These are phyloP conservation scores for Blastobotrys peoriensis DNA, from an alignment of 805 yeast species.

Conservation along the genomic window DNA sequence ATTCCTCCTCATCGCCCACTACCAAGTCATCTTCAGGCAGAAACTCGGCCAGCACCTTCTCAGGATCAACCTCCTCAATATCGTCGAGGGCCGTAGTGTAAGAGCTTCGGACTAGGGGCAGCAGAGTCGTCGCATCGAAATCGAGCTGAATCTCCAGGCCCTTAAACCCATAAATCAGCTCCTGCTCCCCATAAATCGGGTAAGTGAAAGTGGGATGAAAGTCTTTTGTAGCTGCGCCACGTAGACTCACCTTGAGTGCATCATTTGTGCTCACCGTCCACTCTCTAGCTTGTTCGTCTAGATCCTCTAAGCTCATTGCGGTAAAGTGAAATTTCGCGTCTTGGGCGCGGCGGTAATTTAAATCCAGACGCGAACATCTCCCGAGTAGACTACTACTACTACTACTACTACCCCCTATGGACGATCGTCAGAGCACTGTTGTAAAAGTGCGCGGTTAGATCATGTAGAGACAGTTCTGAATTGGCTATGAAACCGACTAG, in stretches of 20 bases:
- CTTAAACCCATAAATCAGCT: slow-evolving; percentile 78
- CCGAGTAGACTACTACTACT: too few relatives aligned
- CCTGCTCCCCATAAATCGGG: slow-evolving; percentile 90
- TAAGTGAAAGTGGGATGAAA: slow-evolving; percentile 82
- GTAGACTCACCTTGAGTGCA: slow-evolving; percentile 49
- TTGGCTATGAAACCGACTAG: too few relatives aligned
- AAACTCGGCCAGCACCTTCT: slow-evolving; percentile 45
- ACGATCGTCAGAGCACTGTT: too few relatives aligned
- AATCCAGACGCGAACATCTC: too few relatives aligned
- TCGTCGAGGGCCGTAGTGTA: slow-evolving; percentile 38
- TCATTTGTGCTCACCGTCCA: slow-evolving; percentile 78
- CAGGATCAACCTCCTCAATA: slow-evolving; percentile 56
- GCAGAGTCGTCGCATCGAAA: slow-evolving; percentile 68
- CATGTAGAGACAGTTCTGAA: too few relatives aligned
- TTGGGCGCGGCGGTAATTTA: too few relatives aligned
- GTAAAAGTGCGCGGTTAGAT: too few relatives aligned
- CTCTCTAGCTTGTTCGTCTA: slow-evolving; percentile 38
- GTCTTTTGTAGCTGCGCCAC: slow-evolving; percentile 5
- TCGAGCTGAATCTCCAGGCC: slow-evolving; percentile 55
- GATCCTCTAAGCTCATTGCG: neutral
- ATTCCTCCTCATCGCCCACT: slow-evolving; percentile 47
- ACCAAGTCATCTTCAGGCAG: slow-evolving; percentile 43
- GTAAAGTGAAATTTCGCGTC: slow-evolving; percentile 1
- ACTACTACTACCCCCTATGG: too few relatives aligned
- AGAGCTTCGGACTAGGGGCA: slow-evolving; percentile 62